These are phyloP conservation scores for Xylariomycetidae sp. DNA, from an alignment of 2,329 filamentous ascomycete species.

Conservation along the genomic window DNA sequence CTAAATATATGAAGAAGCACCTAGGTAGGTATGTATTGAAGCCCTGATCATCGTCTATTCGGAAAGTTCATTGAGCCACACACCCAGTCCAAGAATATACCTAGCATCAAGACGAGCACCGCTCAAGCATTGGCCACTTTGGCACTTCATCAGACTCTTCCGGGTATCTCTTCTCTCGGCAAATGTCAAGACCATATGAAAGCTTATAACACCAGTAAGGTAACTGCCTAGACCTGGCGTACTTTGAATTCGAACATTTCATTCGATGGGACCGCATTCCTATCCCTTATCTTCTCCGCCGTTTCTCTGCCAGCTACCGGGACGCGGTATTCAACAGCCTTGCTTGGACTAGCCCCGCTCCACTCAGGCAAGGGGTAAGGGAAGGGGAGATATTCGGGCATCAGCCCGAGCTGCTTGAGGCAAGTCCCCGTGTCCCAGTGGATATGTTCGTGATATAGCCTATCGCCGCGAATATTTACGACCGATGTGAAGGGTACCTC, in stretches of 20 bases:
- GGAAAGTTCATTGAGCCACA: too few relatives aligned
- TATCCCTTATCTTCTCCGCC: constrained; percentile 42
- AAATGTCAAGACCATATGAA: too few relatives aligned
- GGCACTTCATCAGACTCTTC: too few relatives aligned
- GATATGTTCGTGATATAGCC: constrained; percentile 68
- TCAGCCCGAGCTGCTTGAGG: constrained; percentile 55
- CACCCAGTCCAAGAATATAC: too few relatives aligned
- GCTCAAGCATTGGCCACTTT: too few relatives aligned
- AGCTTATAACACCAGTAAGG: too few relatives aligned
- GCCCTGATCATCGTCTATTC: too few relatives aligned
- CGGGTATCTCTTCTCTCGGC: too few relatives aligned
- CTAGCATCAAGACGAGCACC: too few relatives aligned
- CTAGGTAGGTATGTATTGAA: too few relatives aligned
- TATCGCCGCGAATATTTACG: constrained; percentile 64
- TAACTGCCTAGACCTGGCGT: too few relatives aligned
- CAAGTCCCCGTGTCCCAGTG: constrained; percentile 64
- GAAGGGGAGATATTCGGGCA: constrained; percentile 62
- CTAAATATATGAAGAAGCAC: too few relatives aligned
- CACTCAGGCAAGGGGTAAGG: constrained; percentile 47
- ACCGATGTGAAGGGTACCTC: constrained; percentile 61
- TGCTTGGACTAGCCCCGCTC: constrained; percentile 24
- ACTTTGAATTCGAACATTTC: constrained; percentile 40
- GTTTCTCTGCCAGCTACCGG: constrained; percentile 56
- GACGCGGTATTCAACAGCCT: constrained; percentile 51
- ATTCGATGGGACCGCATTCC: constrained; percentile 50